Evolutionary conservation across 2,329 filamentous ascomycete species (phyloP), one percentile per base, ranked within the genome.

Genomic region (Drechslerella coelobrocha): DNA sequence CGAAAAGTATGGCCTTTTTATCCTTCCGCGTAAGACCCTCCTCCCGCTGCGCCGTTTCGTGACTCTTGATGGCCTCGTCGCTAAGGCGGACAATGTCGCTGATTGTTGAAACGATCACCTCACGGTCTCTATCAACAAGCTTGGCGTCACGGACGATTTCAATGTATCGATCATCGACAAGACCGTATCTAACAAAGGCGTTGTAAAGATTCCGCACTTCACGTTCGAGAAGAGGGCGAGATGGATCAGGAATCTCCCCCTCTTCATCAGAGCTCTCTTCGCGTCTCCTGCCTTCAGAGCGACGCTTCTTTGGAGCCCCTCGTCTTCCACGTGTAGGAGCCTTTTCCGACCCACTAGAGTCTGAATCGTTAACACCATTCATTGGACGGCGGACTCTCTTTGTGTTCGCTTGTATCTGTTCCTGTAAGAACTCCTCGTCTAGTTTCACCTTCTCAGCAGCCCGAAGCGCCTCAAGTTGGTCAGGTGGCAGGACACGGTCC

Each of bases 401-500:
- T 14, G 84, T 81, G 65, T 82, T 85, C 78, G 73, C 68, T n/a
- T 73, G 73, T 12, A 76, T 76, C 59, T 76, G 75, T 41, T 76
- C 74, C 17, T 75, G 73, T 27, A 75, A 71, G 37, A 75, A 76
- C 53, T 81, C 79, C 48, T 78, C 77, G 12, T 77, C 78, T 48
- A 81, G 78, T 76, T 89, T 89, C 78, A 89, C 87, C 74, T 95
- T 90, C 76, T 97, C 93, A 54, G 96, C 91, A 0, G 87, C 88
- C 78, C 95, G 96, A 79, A 97, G 89, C 69, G 88, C 88, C 14
- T 92, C 92, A 17, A 99, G 84, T 76, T 96, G 88, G 6, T 96
- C 92, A 68, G 92, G 92, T 0, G 94, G 95, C 75, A 99, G 97
- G 76, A 99, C 99, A 74, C 97, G 90, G 76, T 99, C 94, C 94